A percentile compares a stretch with the other conserved stretches of the same genome.
Evolutionary conservation across 106 monocot species (phyloP).

Genomic region (Dendrobium catenatum): DNA sequence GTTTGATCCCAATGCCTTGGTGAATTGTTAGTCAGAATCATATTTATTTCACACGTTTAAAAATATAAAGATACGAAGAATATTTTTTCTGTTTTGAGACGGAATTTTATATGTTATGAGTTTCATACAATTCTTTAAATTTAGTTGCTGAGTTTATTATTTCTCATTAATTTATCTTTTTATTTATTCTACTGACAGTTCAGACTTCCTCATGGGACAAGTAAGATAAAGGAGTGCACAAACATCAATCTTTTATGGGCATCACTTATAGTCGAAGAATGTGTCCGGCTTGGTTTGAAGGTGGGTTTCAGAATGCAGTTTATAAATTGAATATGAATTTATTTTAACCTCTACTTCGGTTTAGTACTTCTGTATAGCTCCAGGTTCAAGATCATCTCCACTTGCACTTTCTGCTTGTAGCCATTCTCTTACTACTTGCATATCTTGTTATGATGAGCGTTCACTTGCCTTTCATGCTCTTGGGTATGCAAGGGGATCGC

Average conservation of each 20-base stretch:
- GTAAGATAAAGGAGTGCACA: slow-evolving; percentile 32
- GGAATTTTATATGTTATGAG: not conserved
- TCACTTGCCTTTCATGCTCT: slow-evolving; percentile 93
- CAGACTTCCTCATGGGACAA: slow-evolving; percentile 14
- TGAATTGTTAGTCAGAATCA: not conserved
- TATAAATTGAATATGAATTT: slow-evolving; percentile 8
- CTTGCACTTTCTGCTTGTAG: slow-evolving; percentile 72
- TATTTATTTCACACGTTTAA: not conserved
- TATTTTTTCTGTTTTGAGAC: not conserved
- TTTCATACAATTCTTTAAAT: not conserved
- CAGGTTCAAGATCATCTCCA: slow-evolving; percentile 97
- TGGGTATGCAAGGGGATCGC: slow-evolving; percentile 74
- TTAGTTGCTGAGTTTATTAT: too few species aligned
- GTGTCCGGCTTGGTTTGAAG: slow-evolving; percentile 81
- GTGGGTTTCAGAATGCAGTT: slow-evolving; percentile 31
- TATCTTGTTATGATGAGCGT: slow-evolving; percentile 89
- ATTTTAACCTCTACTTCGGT: slow-evolving; percentile 18
- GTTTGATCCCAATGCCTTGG: not conserved
- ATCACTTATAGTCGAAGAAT: slow-evolving; percentile 88
- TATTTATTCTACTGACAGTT: slow-evolving; percentile 26
- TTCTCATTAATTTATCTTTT: not conserved
- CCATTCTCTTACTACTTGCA: slow-evolving; percentile 74
- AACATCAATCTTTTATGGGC: slow-evolving; percentile 87
- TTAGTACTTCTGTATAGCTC: slow-evolving; percentile 98
- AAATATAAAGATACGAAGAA: not conserved